Evolutionary conservation across 208 protist genomes (phyloP), one percentile per base, ranked within the genome.

Genomic region (Naegleria lovaniensis): DNA sequence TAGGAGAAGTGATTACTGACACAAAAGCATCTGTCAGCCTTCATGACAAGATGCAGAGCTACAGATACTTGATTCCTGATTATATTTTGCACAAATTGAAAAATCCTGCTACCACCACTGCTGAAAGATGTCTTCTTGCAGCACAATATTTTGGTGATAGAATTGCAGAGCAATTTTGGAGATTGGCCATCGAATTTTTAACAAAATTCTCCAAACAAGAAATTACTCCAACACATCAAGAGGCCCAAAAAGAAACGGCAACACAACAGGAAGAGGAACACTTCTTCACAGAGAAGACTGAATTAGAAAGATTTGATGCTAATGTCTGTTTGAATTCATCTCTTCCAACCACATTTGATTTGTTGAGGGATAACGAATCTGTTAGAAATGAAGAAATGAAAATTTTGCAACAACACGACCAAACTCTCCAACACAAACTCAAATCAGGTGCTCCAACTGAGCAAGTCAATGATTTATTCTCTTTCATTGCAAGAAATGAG

Each of bases 101-200:
- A 5, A 52, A 40, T 67, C 16, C 29, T 38, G 39, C 16, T 13
- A 67, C 48, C 11, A 89, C 15, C 7, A 89, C 48, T 52, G 41
- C 85, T 25, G 43, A 67, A 67, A 33, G 85, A 41, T 89, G 85
- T 25, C 59, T 67, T 11, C 0, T 67, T 16, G 33, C 48, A 40
- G 9, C 85, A 41, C 7, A 59, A 41, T 89, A 89, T 29, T 89
- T 89, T 89, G 41, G 48, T 40, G 85, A 89, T 67, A 22, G 19
- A 38, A 67, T 89, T 25, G 41, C 19, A 19, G 13, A 43, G 5
- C 41, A 89, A 41, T 89, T 89, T 29, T 89, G 85, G 85, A 89
- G 16, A 40, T 41, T 89, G 4, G 85, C 85, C 7, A 38, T 41
- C 11, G 43, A 40, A 41, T 89, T 48, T 89, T 40, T 89, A 25